These are phyloP conservation scores for Hirschioporus abietinus DNA, from an alignment of 768 basidiomycete species.

Conservation along the genomic window DNA sequence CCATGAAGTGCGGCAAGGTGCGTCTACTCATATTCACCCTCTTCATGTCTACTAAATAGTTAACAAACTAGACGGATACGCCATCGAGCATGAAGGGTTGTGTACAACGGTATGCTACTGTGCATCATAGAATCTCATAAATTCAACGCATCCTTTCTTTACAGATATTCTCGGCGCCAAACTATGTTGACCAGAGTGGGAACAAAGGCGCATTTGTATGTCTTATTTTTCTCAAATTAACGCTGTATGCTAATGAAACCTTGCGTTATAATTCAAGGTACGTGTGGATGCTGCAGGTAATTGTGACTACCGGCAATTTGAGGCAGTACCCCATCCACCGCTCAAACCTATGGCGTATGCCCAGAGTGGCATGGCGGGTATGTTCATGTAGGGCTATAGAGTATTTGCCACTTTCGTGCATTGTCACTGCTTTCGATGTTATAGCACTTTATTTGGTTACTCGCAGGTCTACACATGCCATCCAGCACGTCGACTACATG, in stretches of 20 bases:
- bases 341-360: slow-evolving; percentile 93
- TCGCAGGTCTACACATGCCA: neutral
- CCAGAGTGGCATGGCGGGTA: slow-evolving; percentile 54
- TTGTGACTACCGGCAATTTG: slow-evolving; percentile 74
- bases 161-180: slow-evolving; percentile 93
- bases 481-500: neutral
- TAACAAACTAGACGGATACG: slow-evolving; percentile 68
- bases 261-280: slow-evolving; percentile 48
- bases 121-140: slow-evolving; percentile 8
- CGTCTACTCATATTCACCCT: neutral
- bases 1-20: slow-evolving; percentile 93
- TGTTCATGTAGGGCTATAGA: slow-evolving; percentile 54
- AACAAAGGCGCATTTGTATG: slow-evolving; percentile 91
- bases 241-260: slow-evolving; percentile 2
- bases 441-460: neutral
- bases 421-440: neutral
- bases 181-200: slow-evolving; percentile 87
- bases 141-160: slow-evolving; percentile 9
- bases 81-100: slow-evolving; percentile 89
- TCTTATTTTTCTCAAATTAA: slow-evolving; percentile 13
- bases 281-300: slow-evolving; percentile 76
- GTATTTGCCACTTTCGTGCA: neutral
- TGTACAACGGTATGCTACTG: slow-evolving; percentile 72
- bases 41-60: neutral
- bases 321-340: slow-evolving; percentile 82